These are phyloP conservation scores for Epichloe brachyelytri DNA, from an alignment of 2,329 filamentous ascomycete genomes.

Conservation along the genomic window DNA sequence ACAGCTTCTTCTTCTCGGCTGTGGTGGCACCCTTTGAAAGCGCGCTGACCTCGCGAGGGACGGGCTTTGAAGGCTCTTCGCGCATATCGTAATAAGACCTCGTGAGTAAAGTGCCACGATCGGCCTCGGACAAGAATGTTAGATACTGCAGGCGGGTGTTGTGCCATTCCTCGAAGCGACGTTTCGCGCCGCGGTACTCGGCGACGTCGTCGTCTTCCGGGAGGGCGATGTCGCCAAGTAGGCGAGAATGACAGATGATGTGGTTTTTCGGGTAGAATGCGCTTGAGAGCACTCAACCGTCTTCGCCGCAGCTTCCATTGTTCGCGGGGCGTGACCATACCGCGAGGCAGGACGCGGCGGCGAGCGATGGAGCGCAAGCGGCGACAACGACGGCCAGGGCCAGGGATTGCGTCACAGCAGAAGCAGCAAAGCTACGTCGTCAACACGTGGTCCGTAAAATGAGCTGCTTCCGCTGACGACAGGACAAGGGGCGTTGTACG, in stretches of 20 bases:
- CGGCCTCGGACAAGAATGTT: slow-evolving; percentile 43
- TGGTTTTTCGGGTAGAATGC: slow-evolving; percentile 37
- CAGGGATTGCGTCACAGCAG: neutral
- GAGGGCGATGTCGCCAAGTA: slow-evolving; percentile 33
- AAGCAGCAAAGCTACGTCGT: neutral
- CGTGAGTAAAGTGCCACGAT: slow-evolving; percentile 44
- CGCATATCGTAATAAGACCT: slow-evolving; percentile 45
- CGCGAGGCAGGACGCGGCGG: slow-evolving; percentile 14
- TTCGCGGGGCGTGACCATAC: slow-evolving; percentile 27
- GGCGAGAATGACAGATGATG: slow-evolving; percentile 39
- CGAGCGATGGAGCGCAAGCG: neutral
- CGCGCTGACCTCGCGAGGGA: slow-evolving; percentile 23
- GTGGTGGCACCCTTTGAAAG: slow-evolving; percentile 25
- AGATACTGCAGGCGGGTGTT: slow-evolving; percentile 40
- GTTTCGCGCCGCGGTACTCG: slow-evolving; percentile 6
- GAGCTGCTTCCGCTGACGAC: neutral
- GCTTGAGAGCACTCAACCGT: slow-evolving; percentile 40
- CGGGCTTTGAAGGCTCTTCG: slow-evolving; percentile 32
- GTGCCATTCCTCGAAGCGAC: slow-evolving; percentile 35
- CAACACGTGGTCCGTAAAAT: neutral
- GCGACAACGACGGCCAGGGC: neutral
- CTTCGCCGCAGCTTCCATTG: slow-evolving; percentile 48
- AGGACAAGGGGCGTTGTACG: neutral
- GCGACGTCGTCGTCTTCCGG: slow-evolving; percentile 24
- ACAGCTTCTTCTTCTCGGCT: slow-evolving; percentile 43